Evolutionary conservation across 139 green algal species (phyloP).

Genomic region (Pedinophyceae sp.): DNA sequence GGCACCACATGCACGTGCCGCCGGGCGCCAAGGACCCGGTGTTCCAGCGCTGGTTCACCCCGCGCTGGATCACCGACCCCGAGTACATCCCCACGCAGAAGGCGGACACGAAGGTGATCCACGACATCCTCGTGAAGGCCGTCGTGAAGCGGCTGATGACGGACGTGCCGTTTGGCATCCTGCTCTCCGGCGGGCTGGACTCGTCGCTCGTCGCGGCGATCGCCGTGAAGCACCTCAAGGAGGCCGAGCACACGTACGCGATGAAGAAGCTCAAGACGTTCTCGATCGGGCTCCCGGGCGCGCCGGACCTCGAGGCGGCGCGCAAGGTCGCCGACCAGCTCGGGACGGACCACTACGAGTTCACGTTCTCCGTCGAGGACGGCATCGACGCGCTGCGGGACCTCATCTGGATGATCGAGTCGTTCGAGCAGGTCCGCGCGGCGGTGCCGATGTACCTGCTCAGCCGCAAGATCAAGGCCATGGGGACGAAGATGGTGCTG

Average conservation of each 20-base stretch:
- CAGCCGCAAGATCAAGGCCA: conserved; percentile 84
- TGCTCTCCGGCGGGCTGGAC: conserved; percentile 91
- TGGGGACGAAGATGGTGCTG: conserved; percentile 91
- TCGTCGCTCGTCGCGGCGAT: conserved; percentile 80
- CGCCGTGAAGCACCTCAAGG: conserved; percentile 40
- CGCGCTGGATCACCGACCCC: conserved; percentile 37
- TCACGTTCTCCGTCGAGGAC: conserved; percentile 90
- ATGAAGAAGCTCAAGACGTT: conserved; percentile 68
- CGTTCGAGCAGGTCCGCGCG: conserved; percentile 73
- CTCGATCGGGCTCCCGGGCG: conserved; percentile 72
- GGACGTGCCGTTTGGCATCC: conserved; percentile 82
- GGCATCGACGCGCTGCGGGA: conserved; percentile 85
- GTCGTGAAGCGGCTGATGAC: conserved; percentile 92
- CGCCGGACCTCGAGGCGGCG: conserved; percentile 82
- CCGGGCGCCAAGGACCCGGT: too few relatives aligned
- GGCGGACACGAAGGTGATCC: conserved; percentile 24
- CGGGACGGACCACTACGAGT: conserved; percentile 89
- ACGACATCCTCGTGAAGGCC: conserved; percentile 49
- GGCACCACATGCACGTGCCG: not conserved
- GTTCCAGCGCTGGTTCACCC: conserved; percentile 72
- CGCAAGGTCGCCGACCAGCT: conserved; percentile 77
- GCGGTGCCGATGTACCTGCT: conserved; percentile 95
- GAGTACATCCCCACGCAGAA: conserved; percentile 17
- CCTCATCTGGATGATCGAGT: conserved; percentile 92
- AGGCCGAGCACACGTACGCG: conserved; percentile 32